Conservation (phyloP, 176 grass and related monocot genomes). For the Phyllostachys edulis region DNA sequence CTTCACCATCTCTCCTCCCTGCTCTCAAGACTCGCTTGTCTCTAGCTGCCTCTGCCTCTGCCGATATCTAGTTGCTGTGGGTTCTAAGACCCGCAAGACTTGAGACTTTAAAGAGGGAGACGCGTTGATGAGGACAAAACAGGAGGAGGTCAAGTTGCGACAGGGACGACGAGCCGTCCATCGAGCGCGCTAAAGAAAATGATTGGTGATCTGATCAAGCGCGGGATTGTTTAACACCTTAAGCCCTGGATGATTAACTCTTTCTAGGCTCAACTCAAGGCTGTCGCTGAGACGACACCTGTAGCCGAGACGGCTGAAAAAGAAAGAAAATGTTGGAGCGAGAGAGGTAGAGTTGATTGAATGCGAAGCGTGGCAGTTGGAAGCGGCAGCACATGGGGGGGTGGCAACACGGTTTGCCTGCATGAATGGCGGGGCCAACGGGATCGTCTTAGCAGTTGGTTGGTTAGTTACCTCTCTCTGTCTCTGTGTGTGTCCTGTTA, state of each 20-base stretch:
- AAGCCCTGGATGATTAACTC: background rate
- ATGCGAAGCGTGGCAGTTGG: slow-evolving; percentile 27
- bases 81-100: background rate
- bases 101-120: slow-evolving; percentile 38
- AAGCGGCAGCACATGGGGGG: slow-evolving; percentile 60
- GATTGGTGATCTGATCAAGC: slow-evolving; percentile 39
- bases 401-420: slow-evolving; percentile 48
- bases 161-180: slow-evolving; percentile 37
- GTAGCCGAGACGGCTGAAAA: slow-evolving; percentile 12
- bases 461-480: background rate
- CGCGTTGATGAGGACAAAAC: slow-evolving; percentile 37
- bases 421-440: slow-evolving; percentile 47
- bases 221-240: slow-evolving; percentile 18
- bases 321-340: background rate
- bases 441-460: slow-evolving; percentile 41
- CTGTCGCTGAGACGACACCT: slow-evolving; percentile 22
- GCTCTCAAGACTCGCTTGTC: background rate
- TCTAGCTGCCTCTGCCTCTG: background rate
- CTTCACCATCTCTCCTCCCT: slow-evolving; percentile 52
- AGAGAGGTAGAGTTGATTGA: slow-evolving; percentile 20
- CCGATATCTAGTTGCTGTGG: background rate
- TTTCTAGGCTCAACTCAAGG: background rate
- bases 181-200: slow-evolving; percentile 36
- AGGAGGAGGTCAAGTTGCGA: slow-evolving; percentile 33
- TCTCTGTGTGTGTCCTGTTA: background rate